Conservation (phyloP, 1,284 basidiomycete genomes). For the Marasmius sp. region DNA sequence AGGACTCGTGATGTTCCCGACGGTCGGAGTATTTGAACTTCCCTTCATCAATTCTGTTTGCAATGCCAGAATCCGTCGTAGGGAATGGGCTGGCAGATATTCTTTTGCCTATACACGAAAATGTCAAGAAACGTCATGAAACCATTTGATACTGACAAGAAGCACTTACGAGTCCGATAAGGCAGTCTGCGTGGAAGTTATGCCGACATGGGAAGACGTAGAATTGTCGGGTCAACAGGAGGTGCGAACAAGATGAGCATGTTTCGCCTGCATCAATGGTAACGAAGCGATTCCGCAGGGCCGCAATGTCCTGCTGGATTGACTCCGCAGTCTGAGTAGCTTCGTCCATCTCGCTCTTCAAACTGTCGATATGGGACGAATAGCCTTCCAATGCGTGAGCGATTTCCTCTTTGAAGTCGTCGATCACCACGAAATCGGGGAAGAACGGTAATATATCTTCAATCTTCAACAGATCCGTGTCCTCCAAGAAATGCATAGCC, state of each 20-base stretch:
- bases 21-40: slow-evolving; percentile 34
- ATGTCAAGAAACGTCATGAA: slow-evolving; percentile 6
- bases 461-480: slow-evolving; percentile 93
- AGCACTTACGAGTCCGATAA: slow-evolving; percentile 80
- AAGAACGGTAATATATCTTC: slow-evolving; percentile 99
- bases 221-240: slow-evolving; percentile 86
- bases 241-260: slow-evolving; percentile 79
- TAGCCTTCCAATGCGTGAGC: slow-evolving; percentile 95
- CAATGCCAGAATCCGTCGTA: slow-evolving; percentile 81
- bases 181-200: slow-evolving; percentile 92
- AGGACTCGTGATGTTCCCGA: slow-evolving; percentile 30
- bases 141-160: slow-evolving; percentile 1
- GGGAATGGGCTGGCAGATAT: slow-evolving; percentile 76
- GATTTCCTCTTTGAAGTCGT: slow-evolving; percentile 99
- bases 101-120: slow-evolving; percentile 73
- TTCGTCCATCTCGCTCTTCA: slow-evolving; percentile 96
- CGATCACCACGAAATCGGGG: slow-evolving; percentile 99
- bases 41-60: slow-evolving; percentile 80
- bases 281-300: slow-evolving; percentile 88
- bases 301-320: slow-evolving; percentile 90
- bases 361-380: slow-evolving; percentile 84
- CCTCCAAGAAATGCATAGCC: slow-evolving; percentile 95
- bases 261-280: slow-evolving; percentile 88
- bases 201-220: slow-evolving; percentile 99
- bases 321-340: slow-evolving; percentile 90